Base-by-base conservation (phyloP, 768 basidiomycete species). In the Cystobasidium ongulense region DNA sequence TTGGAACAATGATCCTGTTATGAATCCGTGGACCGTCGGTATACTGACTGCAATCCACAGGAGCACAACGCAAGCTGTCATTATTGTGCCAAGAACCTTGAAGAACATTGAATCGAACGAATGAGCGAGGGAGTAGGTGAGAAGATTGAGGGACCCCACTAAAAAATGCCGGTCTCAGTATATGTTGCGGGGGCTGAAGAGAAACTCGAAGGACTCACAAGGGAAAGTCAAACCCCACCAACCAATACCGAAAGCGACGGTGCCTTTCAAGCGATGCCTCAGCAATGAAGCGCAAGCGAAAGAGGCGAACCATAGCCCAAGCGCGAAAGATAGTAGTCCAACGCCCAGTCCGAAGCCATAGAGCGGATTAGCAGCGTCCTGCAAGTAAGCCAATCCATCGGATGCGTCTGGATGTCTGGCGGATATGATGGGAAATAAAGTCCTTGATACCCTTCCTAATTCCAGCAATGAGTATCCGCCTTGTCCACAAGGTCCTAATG, bases 241-340 rank as follows among this genome's bases (percentile, higher is more conserved):
- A 36, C 36, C 74, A 18, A 71, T 33, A 41, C 39, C 33, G 71
- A 53, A 74, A 27, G 31, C 35, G 15, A 59, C 39, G 18, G 50
- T 38, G 8, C 67, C 65, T 25, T 43, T 70, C 21, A 36, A 18
- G 10, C 74, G 54, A 33, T 78, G 77, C 1, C 66, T 43, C 13
- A 29, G 57, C 41, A 78, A 63, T 11, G 38, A 43, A 8, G 73
- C 75, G 38, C 77, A 36, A 0, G 77, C 78, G n/a, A 77, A 46
- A 63, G 76, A 78, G 1, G 68, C 36, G 74, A 76, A 79, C 78
- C 78, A 79, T n/a, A 79, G 36, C 1, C 78, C 78, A 21, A 77
- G 75, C 0, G 76, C 78, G 72, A 76, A 79, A 4, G 77, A 67
- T 3, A 78, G 46, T 7, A 79, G 54, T 0, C 78, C 78, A 25